A percentile compares a stretch with the other conserved stretches of the same genome.
phyloP scores from a whole-genome alignment of 805 yeast genomes.

The Nakazawaea wickerhamii region DNA sequence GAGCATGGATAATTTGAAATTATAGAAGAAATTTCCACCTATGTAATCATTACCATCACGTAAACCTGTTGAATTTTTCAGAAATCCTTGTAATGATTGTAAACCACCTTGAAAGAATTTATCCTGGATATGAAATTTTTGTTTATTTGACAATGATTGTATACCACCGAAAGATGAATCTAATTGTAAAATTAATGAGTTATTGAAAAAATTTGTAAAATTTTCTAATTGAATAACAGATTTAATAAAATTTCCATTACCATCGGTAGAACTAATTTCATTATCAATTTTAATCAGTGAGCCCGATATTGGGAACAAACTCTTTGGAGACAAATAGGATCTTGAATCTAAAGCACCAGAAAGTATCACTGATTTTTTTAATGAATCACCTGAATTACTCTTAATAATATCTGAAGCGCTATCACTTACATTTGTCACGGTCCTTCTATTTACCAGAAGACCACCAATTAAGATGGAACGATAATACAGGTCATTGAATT shows the following conservation, averaged over 20 bases:
- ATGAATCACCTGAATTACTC: constrained; percentile 53
- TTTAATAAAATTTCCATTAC: constrained; percentile 29
- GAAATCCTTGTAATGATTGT: constrained; percentile 65
- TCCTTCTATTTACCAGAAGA: constrained; percentile 52
- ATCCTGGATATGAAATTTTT: constrained; percentile 60
- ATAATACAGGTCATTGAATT: constrained; percentile 21
- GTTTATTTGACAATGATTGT: constrained; percentile 30
- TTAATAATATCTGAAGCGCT: constrained; percentile 53
- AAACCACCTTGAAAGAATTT: constrained; percentile 82
- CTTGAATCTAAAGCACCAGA: constrained; percentile 40
- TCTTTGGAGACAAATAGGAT: constrained; percentile 27
- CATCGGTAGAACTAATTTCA: constrained; percentile 29
- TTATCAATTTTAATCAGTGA: constrained; percentile 30
- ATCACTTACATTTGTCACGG: constrained; percentile 44
- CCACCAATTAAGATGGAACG: constrained; percentile 37
- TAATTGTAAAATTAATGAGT: constrained; percentile 44
- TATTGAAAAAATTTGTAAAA: constrained; percentile 36
- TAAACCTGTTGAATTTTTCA: constrained; percentile 62
- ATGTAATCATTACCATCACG: constrained; percentile 46
- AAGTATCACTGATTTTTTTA: constrained; percentile 50
- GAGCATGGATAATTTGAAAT: constrained; percentile 54
- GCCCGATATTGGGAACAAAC: constrained; percentile 44
- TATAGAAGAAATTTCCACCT: constrained; percentile 63
- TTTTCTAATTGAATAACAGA: constrained; percentile 25
- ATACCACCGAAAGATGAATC: constrained; percentile 53